Evolutionary conservation across 768 basidiomycete genomes (phyloP).

Genomic region (Pilatotrama ljubarskyi): DNA sequence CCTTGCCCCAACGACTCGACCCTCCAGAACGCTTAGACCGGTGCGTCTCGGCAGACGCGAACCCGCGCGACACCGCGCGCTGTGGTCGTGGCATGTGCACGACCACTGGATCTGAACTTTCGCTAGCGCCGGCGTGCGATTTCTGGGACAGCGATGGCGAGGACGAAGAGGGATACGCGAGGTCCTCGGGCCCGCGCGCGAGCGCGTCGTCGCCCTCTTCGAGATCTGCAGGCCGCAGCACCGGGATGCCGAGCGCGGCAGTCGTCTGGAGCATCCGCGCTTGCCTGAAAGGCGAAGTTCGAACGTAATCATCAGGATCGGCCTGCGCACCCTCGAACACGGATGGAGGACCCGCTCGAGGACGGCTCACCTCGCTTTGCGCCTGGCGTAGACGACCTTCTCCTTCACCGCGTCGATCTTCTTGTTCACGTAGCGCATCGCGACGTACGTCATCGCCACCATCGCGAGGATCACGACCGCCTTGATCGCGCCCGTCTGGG

Average conservation of each 20-base stretch:
- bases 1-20: not conserved
- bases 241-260: not conserved
- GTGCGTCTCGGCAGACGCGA: not conserved
- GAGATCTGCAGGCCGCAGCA: too few species aligned
- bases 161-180: too few species aligned
- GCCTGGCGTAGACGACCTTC: constrained; percentile 59
- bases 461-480: constrained; percentile 67
- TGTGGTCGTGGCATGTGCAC: constrained; percentile 53
- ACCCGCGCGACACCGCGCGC: not conserved
- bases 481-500: constrained; percentile 57
- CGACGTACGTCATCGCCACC: constrained; percentile 63
- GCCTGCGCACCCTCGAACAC: too few species aligned
- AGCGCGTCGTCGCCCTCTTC: not conserved
- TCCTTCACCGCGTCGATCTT: constrained; percentile 69
- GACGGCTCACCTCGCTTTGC: constrained; percentile 58
- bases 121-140: too few species aligned
- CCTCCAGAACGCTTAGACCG: not conserved
- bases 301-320: too few species aligned
- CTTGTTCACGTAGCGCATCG: constrained; percentile 80
- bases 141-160: too few species aligned
- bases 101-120: not conserved
- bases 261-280: not conserved
- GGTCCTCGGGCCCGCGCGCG: too few species aligned
- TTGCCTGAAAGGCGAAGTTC: not conserved
- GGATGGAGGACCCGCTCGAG: too few species aligned